These are phyloP conservation scores for Pseudopyricularia javanii DNA, from an alignment of 2,329 filamentous ascomycete genomes.

Conservation along the genomic window DNA sequence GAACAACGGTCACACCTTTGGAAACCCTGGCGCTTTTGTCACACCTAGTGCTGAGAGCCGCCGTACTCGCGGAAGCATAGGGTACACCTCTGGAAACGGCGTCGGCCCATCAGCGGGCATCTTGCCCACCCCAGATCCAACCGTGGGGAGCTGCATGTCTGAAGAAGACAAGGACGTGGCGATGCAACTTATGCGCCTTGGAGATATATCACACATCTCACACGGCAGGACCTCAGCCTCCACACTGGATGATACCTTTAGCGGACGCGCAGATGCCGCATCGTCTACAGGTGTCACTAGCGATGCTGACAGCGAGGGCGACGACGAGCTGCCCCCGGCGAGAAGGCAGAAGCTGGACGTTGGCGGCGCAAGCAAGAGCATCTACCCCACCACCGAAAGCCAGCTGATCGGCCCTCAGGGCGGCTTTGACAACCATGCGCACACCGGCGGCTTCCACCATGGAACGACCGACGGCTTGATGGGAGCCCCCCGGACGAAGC, in stretches of 20 bases:
- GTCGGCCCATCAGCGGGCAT: conserved; percentile 36
- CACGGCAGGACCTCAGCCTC: conserved; percentile 89
- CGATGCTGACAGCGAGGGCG: conserved; percentile 59
- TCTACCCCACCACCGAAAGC: conserved; percentile 39
- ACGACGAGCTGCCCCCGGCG: conserved; percentile 46
- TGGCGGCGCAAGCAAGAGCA: conserved; percentile 27
- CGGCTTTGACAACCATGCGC: conserved; percentile 35
- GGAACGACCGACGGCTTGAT: conserved; percentile 19
- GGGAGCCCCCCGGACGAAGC: conserved; percentile 26
- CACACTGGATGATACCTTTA: conserved; percentile 86
- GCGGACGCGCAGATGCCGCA: conserved; percentile 72
- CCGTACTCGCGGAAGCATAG: conserved; percentile 53
- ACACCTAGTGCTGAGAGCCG: conserved; percentile 51
- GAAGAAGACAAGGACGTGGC: conserved; percentile 92
- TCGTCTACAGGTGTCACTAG: conserved; percentile 80
- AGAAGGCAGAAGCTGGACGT: conserved; percentile 44
- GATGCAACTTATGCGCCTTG: conserved; percentile 89
- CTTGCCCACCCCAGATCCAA: conserved; percentile 91
- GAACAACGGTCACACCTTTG: conserved; percentile 48
- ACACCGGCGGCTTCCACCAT: neutral
- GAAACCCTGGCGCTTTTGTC: conserved; percentile 45
- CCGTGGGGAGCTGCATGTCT: conserved; percentile 90
- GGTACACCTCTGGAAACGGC: conserved; percentile 33
- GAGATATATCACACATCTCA: conserved; percentile 86
- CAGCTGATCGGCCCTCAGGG: conserved; percentile 40